Evolutionary conservation across 1,284 basidiomycete genomes (phyloP), one percentile per base, ranked within the genome.

Genomic region (Pseudozyma hubeiensis): DNA sequence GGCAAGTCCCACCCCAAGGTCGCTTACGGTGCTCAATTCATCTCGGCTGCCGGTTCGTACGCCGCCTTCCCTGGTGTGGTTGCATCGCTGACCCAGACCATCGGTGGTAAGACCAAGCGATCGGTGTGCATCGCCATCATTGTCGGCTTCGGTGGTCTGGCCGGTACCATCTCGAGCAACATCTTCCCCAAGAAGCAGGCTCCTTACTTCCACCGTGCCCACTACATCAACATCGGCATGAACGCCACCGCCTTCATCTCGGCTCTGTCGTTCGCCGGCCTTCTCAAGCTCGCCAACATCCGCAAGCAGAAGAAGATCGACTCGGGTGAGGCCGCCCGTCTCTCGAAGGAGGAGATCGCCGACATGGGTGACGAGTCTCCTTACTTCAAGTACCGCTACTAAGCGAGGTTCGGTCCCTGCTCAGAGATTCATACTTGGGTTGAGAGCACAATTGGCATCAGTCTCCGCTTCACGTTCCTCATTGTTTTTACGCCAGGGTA

Each of bases 371-470:
- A 78, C 64, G 64, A 69, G 54, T 78, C 76, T 13, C 76, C 76
- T 47, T 78, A 73, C 68, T 78, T 78, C 68, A 71, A 66, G 64
- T 78, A 78, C 73, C 58, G 74, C 40, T 78, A 75, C 65, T 78
- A 68, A 65, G 63, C 52, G 43, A 39, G 30, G 9, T 37, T 34
- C 31, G 17, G 16, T 6, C 19, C 49, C 3, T 37, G 8, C 24
- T 19, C 24, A 19, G 8, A 16, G 4, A 11, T 7, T 24, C n/a
- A 24, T 24, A 24, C 24, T 24, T 24, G 24, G 35, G 35, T 37
- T 14, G 35, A 37, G 35, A 37, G 35, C 35, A 37, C 35, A 4
- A 37, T 37, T 11, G 8, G 10, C 31, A 17, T 14, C 11, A 16
- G n/a, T 11, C 24, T 51, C 14, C 11, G 46, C 37, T 33, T 47